phyloP scores from a whole-genome alignment of 23 red algal genomes.

The Gracilaria caudata region DNA sequence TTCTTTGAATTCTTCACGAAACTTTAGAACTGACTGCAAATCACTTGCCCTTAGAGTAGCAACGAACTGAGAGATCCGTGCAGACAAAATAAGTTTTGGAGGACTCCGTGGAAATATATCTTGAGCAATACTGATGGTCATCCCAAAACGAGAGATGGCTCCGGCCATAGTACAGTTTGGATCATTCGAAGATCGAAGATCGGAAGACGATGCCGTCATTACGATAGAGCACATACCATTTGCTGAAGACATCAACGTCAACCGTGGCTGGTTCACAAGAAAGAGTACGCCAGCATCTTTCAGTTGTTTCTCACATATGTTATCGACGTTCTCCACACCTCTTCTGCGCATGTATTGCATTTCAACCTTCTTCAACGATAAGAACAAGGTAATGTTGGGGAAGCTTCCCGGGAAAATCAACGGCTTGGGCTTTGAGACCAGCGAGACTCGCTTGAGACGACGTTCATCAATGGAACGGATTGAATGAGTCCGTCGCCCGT shows the following conservation, averaged over 20 bases:
- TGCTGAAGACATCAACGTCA: conserved; percentile 59
- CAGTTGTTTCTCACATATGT: background rate
- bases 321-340: background rate
- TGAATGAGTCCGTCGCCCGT: conserved; percentile 5
- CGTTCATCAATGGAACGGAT: background rate
- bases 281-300: conserved; percentile 16
- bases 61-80: conserved; percentile 46
- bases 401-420: background rate
- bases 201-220: conserved; percentile 43
- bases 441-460: background rate
- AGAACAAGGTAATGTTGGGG: conserved; percentile 37
- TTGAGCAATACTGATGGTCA: conserved; percentile 55
- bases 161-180: conserved; percentile 38
- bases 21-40: conserved; percentile 51
- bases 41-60: conserved; percentile 39
- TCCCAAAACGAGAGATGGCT: conserved; percentile 36
- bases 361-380: conserved; percentile 39
- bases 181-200: conserved; percentile 52
- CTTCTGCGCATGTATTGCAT: conserved; percentile 39
- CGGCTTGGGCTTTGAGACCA: conserved; percentile 1
- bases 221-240: conserved; percentile 47
- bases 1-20: conserved; percentile 65
- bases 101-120: background rate
- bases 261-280: conserved; percentile 27
- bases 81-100: conserved; percentile 56